Conservation (phyloP, 1,284 basidiomycete species). For the Kalmanozyma brasiliensis region DNA sequence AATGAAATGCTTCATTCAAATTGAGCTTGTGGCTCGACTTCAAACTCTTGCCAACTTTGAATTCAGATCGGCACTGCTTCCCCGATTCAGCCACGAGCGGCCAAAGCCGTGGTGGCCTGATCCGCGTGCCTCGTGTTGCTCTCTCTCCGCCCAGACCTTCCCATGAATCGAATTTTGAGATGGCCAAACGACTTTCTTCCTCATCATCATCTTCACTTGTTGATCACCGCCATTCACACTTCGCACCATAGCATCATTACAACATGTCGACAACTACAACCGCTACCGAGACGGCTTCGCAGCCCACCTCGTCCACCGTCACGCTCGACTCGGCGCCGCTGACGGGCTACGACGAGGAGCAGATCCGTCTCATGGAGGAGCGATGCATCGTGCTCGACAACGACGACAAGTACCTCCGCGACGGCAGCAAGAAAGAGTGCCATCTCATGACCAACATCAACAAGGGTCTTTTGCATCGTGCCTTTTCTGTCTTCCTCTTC, state of each 20-base stretch:
- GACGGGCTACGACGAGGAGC: conserved; percentile 68
- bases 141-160: conserved; percentile 1
- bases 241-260: background rate
- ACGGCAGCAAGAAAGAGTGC: conserved; percentile 91
- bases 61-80: background rate
- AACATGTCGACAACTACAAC: conserved; percentile 36
- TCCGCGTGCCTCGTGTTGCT: conserved; percentile 1
- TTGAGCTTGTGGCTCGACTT: conserved; percentile 11
- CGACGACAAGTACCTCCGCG: conserved; percentile 76
- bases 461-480: conserved; percentile 92
- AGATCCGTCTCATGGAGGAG: conserved; percentile 91
- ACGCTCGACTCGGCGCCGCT: conserved; percentile 52
- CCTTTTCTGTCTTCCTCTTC: conserved; percentile 98
- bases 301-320: conserved; percentile 20
- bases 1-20: background rate
- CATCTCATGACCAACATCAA: conserved; percentile 98
- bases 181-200: background rate
- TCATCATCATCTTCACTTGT: conserved; percentile 4
- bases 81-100: no score
- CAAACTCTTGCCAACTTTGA: no score
- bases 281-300: conserved; percentile 22
- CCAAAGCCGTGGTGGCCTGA: conserved; percentile 5
- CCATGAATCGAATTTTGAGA: background rate
- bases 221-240: background rate
- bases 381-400: conserved; percentile 94